Percentiles rank a stretch among this genome's conserved stretches.
Conservation (phyloP, 228 moss, liverwort and hornwort genomes). For the Sphagnum fallax region DNA sequence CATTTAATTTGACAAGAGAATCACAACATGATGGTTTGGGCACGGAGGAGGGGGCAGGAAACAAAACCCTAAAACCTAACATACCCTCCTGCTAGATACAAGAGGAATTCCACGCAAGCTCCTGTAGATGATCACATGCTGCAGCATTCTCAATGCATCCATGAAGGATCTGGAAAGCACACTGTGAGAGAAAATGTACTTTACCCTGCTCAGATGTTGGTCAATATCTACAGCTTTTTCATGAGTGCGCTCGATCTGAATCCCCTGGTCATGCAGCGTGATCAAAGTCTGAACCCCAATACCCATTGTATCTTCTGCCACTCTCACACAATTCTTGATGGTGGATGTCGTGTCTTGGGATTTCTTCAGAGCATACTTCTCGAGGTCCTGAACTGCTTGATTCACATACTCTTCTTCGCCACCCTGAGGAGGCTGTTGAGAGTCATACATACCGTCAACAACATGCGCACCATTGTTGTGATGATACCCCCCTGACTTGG, state of each 20-base stretch:
- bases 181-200: background rate
- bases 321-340: slow-evolving; percentile 59
- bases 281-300: slow-evolving; percentile 69
- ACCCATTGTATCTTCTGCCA: slow-evolving; percentile 84
- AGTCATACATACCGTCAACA: background rate
- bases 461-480: background rate
- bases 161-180: no score
- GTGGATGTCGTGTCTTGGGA: slow-evolving; percentile 82
- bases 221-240: slow-evolving; percentile 82
- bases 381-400: slow-evolving; percentile 72
- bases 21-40: no score
- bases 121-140: no score
- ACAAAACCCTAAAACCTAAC: background rate
- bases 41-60: no score
- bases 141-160: no score
- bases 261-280: slow-evolving; percentile 71
- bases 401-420: slow-evolving; percentile 33
- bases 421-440: background rate
- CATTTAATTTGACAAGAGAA: no score
- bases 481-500: slow-evolving; percentile 1
- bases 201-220: slow-evolving; percentile 83
- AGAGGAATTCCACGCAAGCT: background rate
- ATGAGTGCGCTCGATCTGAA: slow-evolving; percentile 89
- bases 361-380: slow-evolving; percentile 67
- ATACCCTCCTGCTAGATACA: background rate